Percentiles rank a stretch among this genome's conserved stretches.
These are phyloP conservation scores for Westerdykella sp. DNA, from an alignment of 2,329 filamentous ascomycete species.

Conservation along the genomic window DNA sequence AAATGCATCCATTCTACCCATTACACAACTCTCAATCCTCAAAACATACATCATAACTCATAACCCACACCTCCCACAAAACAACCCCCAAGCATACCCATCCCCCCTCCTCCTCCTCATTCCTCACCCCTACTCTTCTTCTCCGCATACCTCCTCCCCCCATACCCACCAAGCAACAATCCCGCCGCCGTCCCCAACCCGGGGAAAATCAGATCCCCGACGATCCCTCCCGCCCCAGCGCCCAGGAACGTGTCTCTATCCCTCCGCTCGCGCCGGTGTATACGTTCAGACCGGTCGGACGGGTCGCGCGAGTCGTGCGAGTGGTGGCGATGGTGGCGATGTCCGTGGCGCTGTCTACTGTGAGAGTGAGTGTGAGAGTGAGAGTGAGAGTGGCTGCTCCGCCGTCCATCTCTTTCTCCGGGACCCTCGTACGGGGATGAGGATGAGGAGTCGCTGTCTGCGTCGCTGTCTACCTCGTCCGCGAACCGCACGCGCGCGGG, in stretches of 20 bases:
- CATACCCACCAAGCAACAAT: too few species aligned
- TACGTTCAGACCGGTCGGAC: constrained; percentile 4
- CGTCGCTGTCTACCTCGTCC: constrained; percentile 18
- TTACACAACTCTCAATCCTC: too few species aligned
- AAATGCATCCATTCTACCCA: too few species aligned
- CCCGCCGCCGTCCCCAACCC: constrained; percentile 32
- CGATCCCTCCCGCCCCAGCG: constrained; percentile 40
- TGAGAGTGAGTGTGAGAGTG: constrained; percentile 8
- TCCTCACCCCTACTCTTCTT: too few species aligned
- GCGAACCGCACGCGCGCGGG: constrained; percentile 29
- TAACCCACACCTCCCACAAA: too few species aligned
- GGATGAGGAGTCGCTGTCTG: constrained; percentile 12
- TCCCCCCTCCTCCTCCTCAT: too few species aligned
- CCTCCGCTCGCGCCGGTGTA: constrained; percentile 13
- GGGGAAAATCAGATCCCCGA: constrained; percentile 42
- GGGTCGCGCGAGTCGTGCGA: constrained; percentile 3
- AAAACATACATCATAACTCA: too few species aligned
- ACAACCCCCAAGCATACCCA: too few species aligned
- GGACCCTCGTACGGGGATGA: constrained; percentile 6
- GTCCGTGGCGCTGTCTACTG: constrained; percentile 4
- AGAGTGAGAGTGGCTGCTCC: constrained; percentile 5
- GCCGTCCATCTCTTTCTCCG: background rate
- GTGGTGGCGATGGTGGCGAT: constrained; percentile 2
- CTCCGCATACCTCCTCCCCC: too few species aligned
- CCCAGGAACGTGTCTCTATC: constrained; percentile 40